Evolutionary conservation across 805 yeast species (phyloP), one percentile per base, ranked within the genome.

Genomic region (Lipomyces mesembrius): DNA sequence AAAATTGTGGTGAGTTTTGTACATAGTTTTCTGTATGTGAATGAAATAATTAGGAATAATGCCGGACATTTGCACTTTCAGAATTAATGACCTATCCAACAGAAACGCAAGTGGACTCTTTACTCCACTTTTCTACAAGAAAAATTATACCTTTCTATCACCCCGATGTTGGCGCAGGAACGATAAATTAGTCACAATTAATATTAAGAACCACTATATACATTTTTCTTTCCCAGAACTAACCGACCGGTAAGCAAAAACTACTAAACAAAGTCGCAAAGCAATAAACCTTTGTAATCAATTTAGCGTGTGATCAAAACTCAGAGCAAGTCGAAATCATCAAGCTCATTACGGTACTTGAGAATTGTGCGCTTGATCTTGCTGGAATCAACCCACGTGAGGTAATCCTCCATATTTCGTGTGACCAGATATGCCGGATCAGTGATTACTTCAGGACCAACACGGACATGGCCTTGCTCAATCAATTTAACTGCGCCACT

Each of bases 391-490:
- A 91, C 95, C 99, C 99, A 95, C 2, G 99, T 95, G 73, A 95
- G 83, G 78, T 92, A 95, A 78, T 95, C 99, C 77, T 95, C 99
- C 90, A 95, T 84, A 74, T 87, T 91, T 76, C 97, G 65, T 1
- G 98, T 94, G 4, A 95, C 95, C 74, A 96, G 82, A 77, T 88
- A 94, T 0, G 98, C 97, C 2, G 98, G 96, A 77, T 95, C 99
- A 0, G 97, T 93, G 56, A 96, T 88, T 34, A 96, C 89, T 76
- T 92, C 90, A 12, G 98, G 98, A 0, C 99, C 99, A 6, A 95
- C 97, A 73, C 99, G 85, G 2, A 95, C 97, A 75, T 95, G 98
- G 1, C 99, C 99, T 77, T 95, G 98, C 76, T 95, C 98, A 14
- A 96, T 84, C 76, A 91, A 91, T 59, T 91, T 91, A 32, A 93